A percentile compares a stretch with the other conserved stretches of the same genome.
Conservation (phyloP, 2,329 filamentous ascomycete genomes). For the Aspergillus hortae region DNA sequence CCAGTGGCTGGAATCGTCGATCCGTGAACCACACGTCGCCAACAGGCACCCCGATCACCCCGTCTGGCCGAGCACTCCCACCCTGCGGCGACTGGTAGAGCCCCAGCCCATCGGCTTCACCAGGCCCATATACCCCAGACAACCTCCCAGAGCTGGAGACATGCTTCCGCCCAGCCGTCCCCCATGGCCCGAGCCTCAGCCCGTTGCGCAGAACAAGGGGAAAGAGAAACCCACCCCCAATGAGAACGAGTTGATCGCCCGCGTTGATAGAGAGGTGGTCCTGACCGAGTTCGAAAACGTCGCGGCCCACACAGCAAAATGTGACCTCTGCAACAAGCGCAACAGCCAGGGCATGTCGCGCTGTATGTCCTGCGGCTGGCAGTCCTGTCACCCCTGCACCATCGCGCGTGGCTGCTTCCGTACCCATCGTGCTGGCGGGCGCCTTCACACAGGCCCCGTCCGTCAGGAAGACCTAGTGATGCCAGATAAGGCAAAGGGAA, state of each 20-base stretch:
- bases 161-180: background rate
- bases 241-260: background rate
- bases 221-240: background rate
- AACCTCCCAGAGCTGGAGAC: background rate
- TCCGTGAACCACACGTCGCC: too few species aligned
- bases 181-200: too few species aligned
- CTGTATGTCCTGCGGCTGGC: slow-evolving; percentile 32
- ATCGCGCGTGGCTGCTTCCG: slow-evolving; percentile 11
- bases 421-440: slow-evolving; percentile 5
- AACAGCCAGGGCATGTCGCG: slow-evolving; percentile 31
- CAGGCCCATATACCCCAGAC: background rate
- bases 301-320: slow-evolving; percentile 34
- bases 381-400: slow-evolving; percentile 33
- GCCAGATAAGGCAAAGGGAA: background rate
- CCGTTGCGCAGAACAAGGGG: background rate
- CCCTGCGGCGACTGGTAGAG: background rate
- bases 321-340: slow-evolving; percentile 33
- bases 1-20: background rate
- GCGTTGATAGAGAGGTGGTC: background rate
- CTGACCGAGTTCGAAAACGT: slow-evolving; percentile 24
- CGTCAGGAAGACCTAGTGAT: background rate
- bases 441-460: slow-evolving; percentile 8
- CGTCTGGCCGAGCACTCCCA: background rate
- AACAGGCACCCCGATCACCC: background rate
- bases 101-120: background rate